Evolutionary conservation across 441 rosid genomes (phyloP).

Genomic region (Populus hybrid): DNA sequence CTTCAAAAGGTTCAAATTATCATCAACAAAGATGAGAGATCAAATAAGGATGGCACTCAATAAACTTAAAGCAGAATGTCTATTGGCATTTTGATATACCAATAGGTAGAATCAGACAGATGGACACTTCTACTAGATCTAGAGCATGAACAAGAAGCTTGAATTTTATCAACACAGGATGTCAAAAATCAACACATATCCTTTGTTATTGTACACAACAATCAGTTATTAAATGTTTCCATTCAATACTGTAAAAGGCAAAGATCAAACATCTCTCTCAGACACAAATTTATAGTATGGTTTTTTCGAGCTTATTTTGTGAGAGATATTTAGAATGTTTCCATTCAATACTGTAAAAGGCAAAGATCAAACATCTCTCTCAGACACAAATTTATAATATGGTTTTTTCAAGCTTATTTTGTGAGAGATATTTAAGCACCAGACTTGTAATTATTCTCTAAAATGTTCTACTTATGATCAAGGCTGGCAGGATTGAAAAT

Average conservation of each 20-base stretch:
- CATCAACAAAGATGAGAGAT: constrained; percentile 3
- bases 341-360: background rate
- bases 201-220: background rate
- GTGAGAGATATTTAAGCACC: background rate
- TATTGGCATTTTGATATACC: constrained; percentile 8
- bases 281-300: background rate
- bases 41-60: constrained; percentile 4
- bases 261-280: background rate
- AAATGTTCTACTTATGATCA: background rate
- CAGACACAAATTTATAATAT: background rate
- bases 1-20: constrained; percentile 39
- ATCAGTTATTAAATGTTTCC: background rate
- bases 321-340: background rate
- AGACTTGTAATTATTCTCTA: background rate
- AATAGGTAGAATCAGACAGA: background rate
- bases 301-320: background rate
- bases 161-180: background rate
- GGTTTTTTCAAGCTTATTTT: background rate
- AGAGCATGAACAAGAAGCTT: background rate
- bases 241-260: background rate
- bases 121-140: constrained; percentile 1
- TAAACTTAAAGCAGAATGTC: background rate
- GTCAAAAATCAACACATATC: background rate
- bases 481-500: background rate
- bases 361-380: background rate